Evolutionary conservation across 202 grass and related monocot species (phyloP).

Genomic region (Tripidium arundinaceum): DNA sequence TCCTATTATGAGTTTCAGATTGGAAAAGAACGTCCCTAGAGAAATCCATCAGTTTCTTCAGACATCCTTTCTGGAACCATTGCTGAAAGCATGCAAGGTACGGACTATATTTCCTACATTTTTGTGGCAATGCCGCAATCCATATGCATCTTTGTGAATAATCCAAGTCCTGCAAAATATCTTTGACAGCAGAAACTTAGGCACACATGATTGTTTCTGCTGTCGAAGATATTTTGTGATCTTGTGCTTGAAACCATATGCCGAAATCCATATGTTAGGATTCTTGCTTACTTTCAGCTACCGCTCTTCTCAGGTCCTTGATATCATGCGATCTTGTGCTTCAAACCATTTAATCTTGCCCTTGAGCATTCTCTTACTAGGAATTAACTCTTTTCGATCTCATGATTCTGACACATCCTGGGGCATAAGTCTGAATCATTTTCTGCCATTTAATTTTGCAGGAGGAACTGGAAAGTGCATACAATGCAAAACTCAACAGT

Average conservation of each 20-base stretch:
- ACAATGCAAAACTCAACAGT: conserved; percentile 63
- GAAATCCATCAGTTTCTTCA: conserved; percentile 56
- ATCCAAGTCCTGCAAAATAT: neutral
- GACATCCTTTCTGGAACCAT: conserved; percentile 62
- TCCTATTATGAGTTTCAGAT: conserved; percentile 37
- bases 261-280: no score
- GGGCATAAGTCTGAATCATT: neutral
- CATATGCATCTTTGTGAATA: neutral
- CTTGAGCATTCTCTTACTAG: neutral
- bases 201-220: no score
- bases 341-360: neutral
- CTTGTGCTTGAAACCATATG: no score
- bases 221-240: no score
- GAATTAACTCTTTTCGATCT: neutral
- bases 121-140: neutral
- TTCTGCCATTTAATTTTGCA: conserved; percentile 26
- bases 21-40: conserved; percentile 71
- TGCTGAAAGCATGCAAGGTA: conserved; percentile 95
- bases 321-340: neutral
- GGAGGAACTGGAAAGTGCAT: conserved; percentile 79
- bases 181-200: neutral
- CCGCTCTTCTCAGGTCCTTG: neutral
- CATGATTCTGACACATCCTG: neutral
- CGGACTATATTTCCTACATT: neutral
- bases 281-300: neutral